Base-by-base conservation (phyloP, 768 basidiomycete species). In the Suillus paluster region DNA sequence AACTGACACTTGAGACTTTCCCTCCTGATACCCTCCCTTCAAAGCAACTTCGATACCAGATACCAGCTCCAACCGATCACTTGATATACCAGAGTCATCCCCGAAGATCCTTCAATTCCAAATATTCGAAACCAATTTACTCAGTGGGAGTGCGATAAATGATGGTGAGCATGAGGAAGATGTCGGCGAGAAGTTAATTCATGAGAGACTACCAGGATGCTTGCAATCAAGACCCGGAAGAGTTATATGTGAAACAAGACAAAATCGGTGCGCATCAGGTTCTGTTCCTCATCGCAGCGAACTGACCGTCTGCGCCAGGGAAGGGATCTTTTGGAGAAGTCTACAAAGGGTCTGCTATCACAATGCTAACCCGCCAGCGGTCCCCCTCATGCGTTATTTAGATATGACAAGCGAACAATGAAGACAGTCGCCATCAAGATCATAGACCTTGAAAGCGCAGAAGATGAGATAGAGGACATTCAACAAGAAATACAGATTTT, bases 381-480 rank as follows among this genome's bases (percentile, higher is more conserved):
- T 42, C 25, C 25, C 59, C 55, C 63, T 55, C 60, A 50, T 39
- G 50, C 59, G 21, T 30, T 56, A 19, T 56, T 7, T 67, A 97
- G 96, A 61, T 98, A 93, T 71, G 96, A 99, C 79, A 94, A 94
- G 73, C 85, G 94, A 62, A 97, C 96, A 27, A 93, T 95, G 75
- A 91, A 91, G 80, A 95, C 97, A 1, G 97, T 99, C 27, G 97
- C 97, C 49, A 99, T 99, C 82, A 99, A 96, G 88, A 97, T 99
- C 69, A 99, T 99, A 74, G 96, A 99, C 81, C 86, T 99, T 36
- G 97, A 99, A 78, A 95, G 93, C 72, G 97, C 97, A 57, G 97
- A 99, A 77, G 97, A 99, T 73, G 97, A 99, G 80, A 98, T 99
- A 72, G 97, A 99, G 75, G 97, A 99, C 78, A 99, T 99, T 63